Conservation (phyloP, 371 early-diverging fungal genomes). For the Circinella umbellata region DNA sequence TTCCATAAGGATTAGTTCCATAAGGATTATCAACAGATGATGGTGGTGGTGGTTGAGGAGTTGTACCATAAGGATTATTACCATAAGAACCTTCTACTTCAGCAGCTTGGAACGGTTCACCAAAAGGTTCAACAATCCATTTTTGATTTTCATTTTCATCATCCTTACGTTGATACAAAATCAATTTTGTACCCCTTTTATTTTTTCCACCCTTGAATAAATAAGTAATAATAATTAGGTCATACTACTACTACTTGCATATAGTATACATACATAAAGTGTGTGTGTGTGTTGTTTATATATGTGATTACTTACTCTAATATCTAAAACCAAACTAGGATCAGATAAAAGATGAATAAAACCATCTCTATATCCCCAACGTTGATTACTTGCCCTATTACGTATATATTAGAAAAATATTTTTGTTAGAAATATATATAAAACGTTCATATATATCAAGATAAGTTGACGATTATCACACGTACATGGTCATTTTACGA, state of each 20-base stretch:
- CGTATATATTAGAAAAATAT: neutral
- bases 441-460: too few species aligned
- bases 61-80: slow-evolving; percentile 15
- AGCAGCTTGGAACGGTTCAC: slow-evolving; percentile 7
- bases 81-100: neutral
- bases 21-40: neutral
- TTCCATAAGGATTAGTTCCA: neutral
- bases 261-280: too few species aligned
- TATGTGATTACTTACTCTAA: slow-evolving; percentile 23
- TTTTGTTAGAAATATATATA: too few species aligned
- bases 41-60: slow-evolving; percentile 6
- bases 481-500: slow-evolving; percentile 46
- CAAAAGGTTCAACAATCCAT: slow-evolving; percentile 42
- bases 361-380: slow-evolving; percentile 44
- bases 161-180: slow-evolving; percentile 45
- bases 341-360: slow-evolving; percentile 42
- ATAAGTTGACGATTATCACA: neutral
- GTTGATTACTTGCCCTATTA: slow-evolving; percentile 44
- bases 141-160: slow-evolving; percentile 42
- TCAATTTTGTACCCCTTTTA: slow-evolving; percentile 42
- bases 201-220: slow-evolving; percentile 31
- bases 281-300: too few species aligned
- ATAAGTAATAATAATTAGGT: too few species aligned
- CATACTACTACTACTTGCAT: too few species aligned
- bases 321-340: slow-evolving; percentile 42